Base-by-base conservation (phyloP, 2,329 filamentous ascomycete genomes). In the Hypoxylon sp. region DNA sequence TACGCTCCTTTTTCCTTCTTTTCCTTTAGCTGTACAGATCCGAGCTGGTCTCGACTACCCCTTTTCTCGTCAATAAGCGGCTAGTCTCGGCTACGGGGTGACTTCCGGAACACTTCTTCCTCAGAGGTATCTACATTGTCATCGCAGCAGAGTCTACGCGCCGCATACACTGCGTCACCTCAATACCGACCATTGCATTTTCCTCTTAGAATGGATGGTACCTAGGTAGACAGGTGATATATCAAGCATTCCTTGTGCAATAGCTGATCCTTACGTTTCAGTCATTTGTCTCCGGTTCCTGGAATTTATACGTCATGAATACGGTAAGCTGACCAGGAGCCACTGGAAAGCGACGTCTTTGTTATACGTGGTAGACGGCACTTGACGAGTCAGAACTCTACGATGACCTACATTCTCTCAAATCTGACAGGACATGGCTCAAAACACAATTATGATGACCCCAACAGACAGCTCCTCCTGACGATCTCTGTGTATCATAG, bases 361-460 rank as follows among this genome's bases (percentile, higher is more conserved):
- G 57, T 61, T 25, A 58, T 25, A 37, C 10, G 31, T 6, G 30
- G 30, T 33, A 33, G 48, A 53, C 54, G 33, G 33, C 17, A 63
- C 37, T 35, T 42, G 57, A 63, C 53, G 44, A 54, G 58, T 61
- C 57, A 60, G 55, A 63, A 63, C 44, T 66, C 59, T 54, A 58
- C 53, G 61, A 27, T 49, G 37, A 27, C n/a, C 17, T 61, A 30
- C 33, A 51, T 37, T 33, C 20, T 33, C 35, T 37, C 30, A 27
- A 22, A 46, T 54, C 48, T 25, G 42, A 55, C 25, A 42, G n/a
- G 33, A 20, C n/a, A 63, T 35, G 35, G 20, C 30, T 40, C 22
- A 25, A 30, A 37, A 37, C 30, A 14, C 13, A 13, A 49, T 49
- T 31, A 27, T 25, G 31, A 7, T 44, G 8, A 11, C 8, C 40